Base-by-base conservation (phyloP, 164 flowering plant species). In the Magnolia sinica region DNA sequence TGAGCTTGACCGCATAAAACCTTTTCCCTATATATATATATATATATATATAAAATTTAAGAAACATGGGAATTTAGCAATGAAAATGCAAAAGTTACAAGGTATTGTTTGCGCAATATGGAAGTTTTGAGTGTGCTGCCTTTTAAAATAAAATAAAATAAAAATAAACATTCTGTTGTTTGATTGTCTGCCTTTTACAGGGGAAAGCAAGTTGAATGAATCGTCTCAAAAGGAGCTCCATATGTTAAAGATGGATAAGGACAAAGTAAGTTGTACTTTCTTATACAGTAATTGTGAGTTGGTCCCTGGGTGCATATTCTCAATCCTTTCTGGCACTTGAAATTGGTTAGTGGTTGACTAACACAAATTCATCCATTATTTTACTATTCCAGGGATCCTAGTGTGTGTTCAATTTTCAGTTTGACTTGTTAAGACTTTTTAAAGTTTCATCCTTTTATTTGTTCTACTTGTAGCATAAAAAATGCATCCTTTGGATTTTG, bases 171-270 rank as follows among this genome's bases (percentile, higher is more conserved):
- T 29, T 16, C 73, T 72, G 51, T 63, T 70, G 29, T 73, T 78
- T 84, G 73, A 84, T 70, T 8, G 22, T 72, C 24, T 70, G 31
- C 2, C 55, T 67, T 68, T 8, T 75, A 11, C 82, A 94, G 99
- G 90, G 84, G 93, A 92, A 80, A 88, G 82, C 67, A 89, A 79
- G 73, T 73, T 85, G 86, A 91, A 87, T 78, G 81, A 73, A 77
- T 76, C 92, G 8, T 77, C 87, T 70, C 86, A 85, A 79, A 88
- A 82, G 78, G 95, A 94, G 72, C 86, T 93, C 71, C 76, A 80
- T 68, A 78, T 78, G 16, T 73, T 91, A 50, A 88, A 82, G 82
- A 70, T 76, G 73, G 89, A 87, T 7, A 88, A 83, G 65, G 84
- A 88, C 13, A 87, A 81, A 79, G 99, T 94, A 79, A 89, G 95